phyloP scores from a whole-genome alignment of 306 rosid species.

The Dryas drummondii region DNA sequence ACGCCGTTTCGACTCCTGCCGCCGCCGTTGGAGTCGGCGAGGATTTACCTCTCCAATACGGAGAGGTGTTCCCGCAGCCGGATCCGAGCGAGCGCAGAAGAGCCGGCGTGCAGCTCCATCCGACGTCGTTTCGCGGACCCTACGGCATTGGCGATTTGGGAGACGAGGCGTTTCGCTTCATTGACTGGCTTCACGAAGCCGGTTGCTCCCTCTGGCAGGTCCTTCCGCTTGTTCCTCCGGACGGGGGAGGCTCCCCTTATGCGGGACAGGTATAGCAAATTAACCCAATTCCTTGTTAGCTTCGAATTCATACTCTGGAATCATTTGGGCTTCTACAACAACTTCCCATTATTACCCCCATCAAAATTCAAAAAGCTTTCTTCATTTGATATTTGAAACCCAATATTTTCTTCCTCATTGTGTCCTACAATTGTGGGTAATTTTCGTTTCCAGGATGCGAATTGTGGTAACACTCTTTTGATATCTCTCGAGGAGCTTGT shows the following conservation, averaged over 20 bases:
- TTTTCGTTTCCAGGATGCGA: conserved; percentile 63
- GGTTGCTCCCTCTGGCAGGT: conserved; percentile 96
- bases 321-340: background rate
- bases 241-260: conserved; percentile 78
- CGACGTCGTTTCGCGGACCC: conserved; percentile 88
- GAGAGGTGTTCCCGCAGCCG: conserved; percentile 50
- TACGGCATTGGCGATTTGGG: conserved; percentile 89
- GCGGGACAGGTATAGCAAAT: conserved; percentile 48
- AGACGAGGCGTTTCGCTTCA: conserved; percentile 67
- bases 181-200: conserved; percentile 78
- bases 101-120: conserved; percentile 86
- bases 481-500: conserved; percentile 89
- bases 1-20: conserved; percentile 10
- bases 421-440: conserved; percentile 2
- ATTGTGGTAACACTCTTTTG: conserved; percentile 92
- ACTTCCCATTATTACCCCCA: too few species aligned
- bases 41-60: conserved; percentile 63
- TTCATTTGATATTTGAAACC: too few species aligned
- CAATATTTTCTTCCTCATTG: background rate
- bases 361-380: too few species aligned
- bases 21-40: conserved; percentile 31
- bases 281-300: background rate
- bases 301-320: background rate
- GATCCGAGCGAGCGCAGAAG: conserved; percentile 54
- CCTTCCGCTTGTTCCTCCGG: conserved; percentile 97